Percentiles rank a stretch among this genome's conserved stretches.
These are phyloP conservation scores for Camellia lanceoleosa DNA, from an alignment of 148 eudicot species.

Conservation along the genomic window DNA sequence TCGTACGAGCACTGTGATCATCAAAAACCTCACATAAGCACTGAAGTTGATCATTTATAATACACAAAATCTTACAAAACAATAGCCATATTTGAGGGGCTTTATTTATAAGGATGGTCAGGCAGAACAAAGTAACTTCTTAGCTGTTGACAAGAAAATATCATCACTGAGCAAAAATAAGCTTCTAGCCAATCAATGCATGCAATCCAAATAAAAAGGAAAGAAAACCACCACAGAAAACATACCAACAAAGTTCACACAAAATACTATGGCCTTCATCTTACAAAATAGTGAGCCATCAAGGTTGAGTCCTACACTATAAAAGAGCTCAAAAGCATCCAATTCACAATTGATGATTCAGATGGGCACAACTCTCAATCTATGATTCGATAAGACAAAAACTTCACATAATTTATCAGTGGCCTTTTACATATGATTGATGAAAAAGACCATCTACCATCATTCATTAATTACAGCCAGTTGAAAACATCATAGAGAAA, in stretches of 20 bases:
- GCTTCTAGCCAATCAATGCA: background rate
- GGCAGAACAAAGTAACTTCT: too few relatives aligned
- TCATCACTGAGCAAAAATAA: background rate
- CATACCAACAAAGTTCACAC: background rate
- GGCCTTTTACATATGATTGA: background rate
- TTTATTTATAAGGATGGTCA: too few relatives aligned
- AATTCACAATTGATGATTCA: background rate
- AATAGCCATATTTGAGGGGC: background rate
- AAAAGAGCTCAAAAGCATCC: background rate
- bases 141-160: background rate
- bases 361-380: background rate
- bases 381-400: background rate
- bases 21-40: background rate
- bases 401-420: background rate
- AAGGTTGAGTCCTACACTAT: background rate
- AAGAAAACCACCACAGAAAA: background rate
- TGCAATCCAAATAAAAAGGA: background rate
- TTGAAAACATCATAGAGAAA: background rate
- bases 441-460: background rate
- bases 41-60: too few relatives aligned
- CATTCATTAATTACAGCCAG: background rate
- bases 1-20: background rate
- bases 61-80: background rate
- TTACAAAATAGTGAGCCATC: background rate
- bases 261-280: background rate